phyloP scores from a whole-genome alignment of 1,284 basidiomycete species.

The Apiotrichum sp. region DNA sequence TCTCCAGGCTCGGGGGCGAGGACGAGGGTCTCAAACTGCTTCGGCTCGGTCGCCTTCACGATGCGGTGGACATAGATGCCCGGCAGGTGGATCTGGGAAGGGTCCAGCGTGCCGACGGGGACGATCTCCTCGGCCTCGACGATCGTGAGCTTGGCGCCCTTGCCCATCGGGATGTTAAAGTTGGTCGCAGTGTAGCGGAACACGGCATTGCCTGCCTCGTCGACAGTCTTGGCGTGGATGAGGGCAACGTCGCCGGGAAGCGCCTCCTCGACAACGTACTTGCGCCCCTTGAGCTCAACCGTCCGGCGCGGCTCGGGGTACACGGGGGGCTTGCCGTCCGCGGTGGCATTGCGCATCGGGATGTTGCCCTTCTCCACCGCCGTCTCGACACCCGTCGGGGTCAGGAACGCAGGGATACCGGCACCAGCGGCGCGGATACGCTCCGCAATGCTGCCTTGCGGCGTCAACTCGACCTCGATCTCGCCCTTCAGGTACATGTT shows the following conservation, averaged over 20 bases:
- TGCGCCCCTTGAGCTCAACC: conserved; percentile 67
- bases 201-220: conserved; percentile 72
- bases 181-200: conserved; percentile 81
- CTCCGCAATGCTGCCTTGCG: conserved; percentile 68
- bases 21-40: conserved; percentile 68
- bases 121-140: conserved; percentile 89
- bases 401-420: conserved; percentile 91
- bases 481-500: conserved; percentile 67
- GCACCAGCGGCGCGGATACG: conserved; percentile 83
- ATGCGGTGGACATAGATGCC: conserved; percentile 80
- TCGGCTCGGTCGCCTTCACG: conserved; percentile 64
- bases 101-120: conserved; percentile 69
- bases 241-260: conserved; percentile 81
- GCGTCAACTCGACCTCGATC: conserved; percentile 71
- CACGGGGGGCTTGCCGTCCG: conserved; percentile 38
- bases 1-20: conserved; percentile 52
- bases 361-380: conserved; percentile 64
- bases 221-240: conserved; percentile 85
- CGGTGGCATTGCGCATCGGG: conserved; percentile 68
- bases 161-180: conserved; percentile 79
- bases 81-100: conserved; percentile 74
- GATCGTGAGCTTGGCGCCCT: conserved; percentile 78
- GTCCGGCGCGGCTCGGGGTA: conserved; percentile 62
- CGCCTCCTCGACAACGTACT: conserved; percentile 76
- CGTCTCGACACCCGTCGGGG: conserved; percentile 82